Evolutionary conservation across 2,329 filamentous ascomycete genomes (phyloP), one percentile per base, ranked within the genome.

Genomic region (Teratosphaeria viscida): DNA sequence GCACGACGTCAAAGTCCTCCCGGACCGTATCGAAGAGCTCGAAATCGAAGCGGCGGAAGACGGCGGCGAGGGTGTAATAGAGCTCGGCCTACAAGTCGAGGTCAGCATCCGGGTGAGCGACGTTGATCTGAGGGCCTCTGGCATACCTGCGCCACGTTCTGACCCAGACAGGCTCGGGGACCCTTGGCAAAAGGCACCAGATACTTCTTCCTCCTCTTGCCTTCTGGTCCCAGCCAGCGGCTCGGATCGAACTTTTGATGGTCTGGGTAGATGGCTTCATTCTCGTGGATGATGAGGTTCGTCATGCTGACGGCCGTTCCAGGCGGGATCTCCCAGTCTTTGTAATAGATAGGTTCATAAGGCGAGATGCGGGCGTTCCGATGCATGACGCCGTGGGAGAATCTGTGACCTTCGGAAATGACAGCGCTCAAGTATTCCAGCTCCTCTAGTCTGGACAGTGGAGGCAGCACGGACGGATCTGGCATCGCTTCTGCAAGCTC

Each of bases 241-340:
- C 70, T 71, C 2, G 72, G 72, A 16, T 64, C 61, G 56, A 73
- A 74, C 1, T 57, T 59, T 1, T 65, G 49, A 1, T 71, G 72
- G 12, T 70, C 60, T 0, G 67, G 67, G 52, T 73, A 75, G 12
- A 71, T 66, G 5, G 64, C 60, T 10, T 64, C 60, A 34, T 74
- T 71, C 59, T 68, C 65, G 56, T 74, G 72, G 1, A 73, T 65
- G 55, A 71, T 63, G 19, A 57, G 57, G 29, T 70, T 37, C 61
- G 72, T 62, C 71, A 73, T 60, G 60, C 68, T 56, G 61, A 73
- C 56, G 60, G 68, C 54, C 66, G 69, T 58, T 64, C 69, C 63
- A 6, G 62, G 49, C n/a, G 65, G 64, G 14, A 67, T 58, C 2
- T 65, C 61, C 57, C 62, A 66, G 11, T 61, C 61, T n/a, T 60